Evolutionary conservation across 192 early-diverging fungal species (phyloP), one percentile per base, ranked within the genome.

Genomic region (Coemansia interrupta): DNA sequence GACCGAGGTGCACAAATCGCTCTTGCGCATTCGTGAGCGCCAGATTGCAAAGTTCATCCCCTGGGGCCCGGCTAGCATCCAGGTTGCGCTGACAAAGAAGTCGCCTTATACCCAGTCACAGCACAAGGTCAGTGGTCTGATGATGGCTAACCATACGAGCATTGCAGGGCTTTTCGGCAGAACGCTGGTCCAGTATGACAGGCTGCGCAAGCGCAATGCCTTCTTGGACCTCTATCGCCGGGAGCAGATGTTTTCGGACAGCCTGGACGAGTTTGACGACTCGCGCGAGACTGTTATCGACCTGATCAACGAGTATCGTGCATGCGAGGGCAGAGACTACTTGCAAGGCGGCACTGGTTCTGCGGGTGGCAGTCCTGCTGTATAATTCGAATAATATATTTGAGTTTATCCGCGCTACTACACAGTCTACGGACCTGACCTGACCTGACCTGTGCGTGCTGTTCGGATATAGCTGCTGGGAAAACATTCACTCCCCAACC

Each of bases 51-150:
- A 92, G 64, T 99, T 99, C 68, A 97, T 99, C 56, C 97, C 97
- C 20, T 99, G 97, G 97, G 97, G 97, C 10, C 97, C 97, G 5
- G 94, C 97, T 13, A 93, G 90, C 68, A 97, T 99, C 63, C 97
- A 99, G 68, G 97, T 99, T 1, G 95, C 97, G 10, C 64, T 99
- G 46, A 94, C 94, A 3, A 86, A 87, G 41, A 94, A 94, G 66
- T 92, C 90, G 36, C 97, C 95, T 7, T 99, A 97, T 71, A 82
- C 92, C 10, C 90, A 89, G 51, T 90, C 93, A 6, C 83, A 89
- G 36, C 95, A 99, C 67, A 85, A 92, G 3, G 97, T 99, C 26
- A 93, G 90, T 42, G 97, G 97, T 3, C 80, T 99, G 45, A 99
- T 99, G 97, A 78, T 99, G 53, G 97, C 97, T 12, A 99, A 99